A percentile compares a stretch with the other conserved stretches of the same genome.
Evolutionary conservation across 2,329 filamentous ascomycete species (phyloP).

Genomic region (Xylariaceae sp.): DNA sequence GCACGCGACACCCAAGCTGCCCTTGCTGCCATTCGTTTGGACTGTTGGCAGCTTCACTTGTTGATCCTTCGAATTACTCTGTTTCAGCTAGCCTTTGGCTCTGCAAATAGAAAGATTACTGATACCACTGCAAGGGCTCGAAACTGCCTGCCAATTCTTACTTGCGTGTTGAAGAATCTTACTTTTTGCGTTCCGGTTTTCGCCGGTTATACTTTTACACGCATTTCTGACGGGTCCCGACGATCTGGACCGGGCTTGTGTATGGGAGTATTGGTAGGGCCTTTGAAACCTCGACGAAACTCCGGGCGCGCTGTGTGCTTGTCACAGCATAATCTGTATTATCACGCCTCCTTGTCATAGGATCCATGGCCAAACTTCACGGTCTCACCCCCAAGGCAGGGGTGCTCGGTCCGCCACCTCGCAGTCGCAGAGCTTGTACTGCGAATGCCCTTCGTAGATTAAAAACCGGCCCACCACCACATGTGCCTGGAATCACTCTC

Average conservation of each 20-base stretch:
- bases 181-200: neutral
- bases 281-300: constrained; percentile 30
- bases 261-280: constrained; percentile 7
- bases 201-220: neutral
- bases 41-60: too few species aligned
- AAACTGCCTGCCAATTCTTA: constrained; percentile 11
- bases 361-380: constrained; percentile 19
- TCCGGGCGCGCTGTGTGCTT: constrained; percentile 16
- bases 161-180: constrained; percentile 11
- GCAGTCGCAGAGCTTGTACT: constrained; percentile 12
- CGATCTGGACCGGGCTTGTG: constrained; percentile 19
- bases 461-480: constrained; percentile 25
- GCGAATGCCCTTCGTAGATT: constrained; percentile 11
- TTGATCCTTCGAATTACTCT: too few species aligned
- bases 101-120: neutral
- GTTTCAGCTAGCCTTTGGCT: too few species aligned
- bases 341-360: constrained; percentile 14
- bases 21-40: too few species aligned
- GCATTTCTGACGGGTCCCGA: constrained; percentile 10
- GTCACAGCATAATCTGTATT: constrained; percentile 20
- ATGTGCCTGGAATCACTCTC: constrained; percentile 17
- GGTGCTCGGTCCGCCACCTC: constrained; percentile 21
- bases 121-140: neutral
- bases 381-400: constrained; percentile 15
- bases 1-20: too few species aligned